Base-by-base conservation (phyloP, 2,329 filamentous ascomycete genomes). In the Grosmannia serpens region DNA sequence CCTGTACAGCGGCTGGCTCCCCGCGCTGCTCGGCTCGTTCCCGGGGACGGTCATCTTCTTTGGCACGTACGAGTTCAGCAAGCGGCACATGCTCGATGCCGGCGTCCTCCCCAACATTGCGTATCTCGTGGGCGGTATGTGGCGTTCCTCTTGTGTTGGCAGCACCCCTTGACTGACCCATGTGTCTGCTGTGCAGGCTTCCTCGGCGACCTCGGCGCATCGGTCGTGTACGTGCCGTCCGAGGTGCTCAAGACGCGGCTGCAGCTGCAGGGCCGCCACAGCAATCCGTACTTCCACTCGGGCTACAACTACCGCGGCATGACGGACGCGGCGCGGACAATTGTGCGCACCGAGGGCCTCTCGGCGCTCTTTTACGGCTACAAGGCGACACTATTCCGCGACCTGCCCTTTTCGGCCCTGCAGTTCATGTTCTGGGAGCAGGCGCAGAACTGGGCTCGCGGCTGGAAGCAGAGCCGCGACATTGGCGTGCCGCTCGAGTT, bases 341-440 rank as follows among this genome's bases (percentile, higher is more conserved):
- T 99, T 60, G 80, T 91, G 20, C 84, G 85, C 46, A 79, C 81
- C 49, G 94, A 99, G 74, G 95, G 94, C 0, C 78, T 90, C 57
- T 78, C 83, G 0, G 94, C 95, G 22, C 80, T 99, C 27, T 99
- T 96, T 71, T 87, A 95, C 66, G 94, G 94, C n/a, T 99, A 95
- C 76, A 94, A 94, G 70, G 94, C 94, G 13, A 99, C 94, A 0
- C 83, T 99, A 3, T 94, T 89, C 74, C 87, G 94, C 60, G 94
- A 99, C 67, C 79, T 99, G 26, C 94, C 94, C 1, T 99, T 96
- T 69, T 97, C 92, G 0, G 94, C 94, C 0, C 75, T 99, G 13
- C 94, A 99, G 69, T 97, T 99, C 72, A 92, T 95, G 67, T 96
- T 99, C 70, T 99, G 96, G 76, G 94, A 99, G 72, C 89, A 97